Evolutionary conservation across 2,329 filamentous ascomycete genomes (phyloP).

Genomic region (Didymella glomerata): DNA sequence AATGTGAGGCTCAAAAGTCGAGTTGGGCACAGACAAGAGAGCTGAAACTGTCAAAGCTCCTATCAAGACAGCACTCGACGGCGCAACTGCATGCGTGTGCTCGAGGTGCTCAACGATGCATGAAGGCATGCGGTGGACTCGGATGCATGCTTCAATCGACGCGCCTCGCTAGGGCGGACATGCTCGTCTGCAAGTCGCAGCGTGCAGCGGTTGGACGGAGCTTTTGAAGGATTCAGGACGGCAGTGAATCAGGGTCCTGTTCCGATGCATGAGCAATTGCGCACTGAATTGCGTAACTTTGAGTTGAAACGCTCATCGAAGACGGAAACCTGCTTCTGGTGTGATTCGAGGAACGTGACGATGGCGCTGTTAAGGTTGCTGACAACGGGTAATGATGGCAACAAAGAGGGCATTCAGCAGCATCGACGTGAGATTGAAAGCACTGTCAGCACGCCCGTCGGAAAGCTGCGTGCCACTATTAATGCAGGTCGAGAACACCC

Average conservation of each 20-base stretch:
- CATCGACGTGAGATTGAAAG: slow-evolving; percentile 3
- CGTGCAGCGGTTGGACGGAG: slow-evolving; percentile 15
- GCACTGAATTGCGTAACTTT: slow-evolving; percentile 14
- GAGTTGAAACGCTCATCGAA: not conserved
- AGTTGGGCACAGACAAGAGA: slow-evolving; percentile 3
- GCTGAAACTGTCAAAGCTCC: slow-evolving; percentile 13
- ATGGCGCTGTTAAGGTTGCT: slow-evolving; percentile 18
- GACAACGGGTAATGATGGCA: slow-evolving; percentile 11
- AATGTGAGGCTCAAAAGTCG: slow-evolving; percentile 10
- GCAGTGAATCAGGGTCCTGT: slow-evolving; percentile 21
- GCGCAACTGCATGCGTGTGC: slow-evolving; percentile 15
- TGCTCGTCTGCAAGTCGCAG: slow-evolving; percentile 7
- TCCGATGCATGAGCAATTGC: slow-evolving; percentile 23
- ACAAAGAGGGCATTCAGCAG: slow-evolving; percentile 12
- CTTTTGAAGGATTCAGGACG: slow-evolving; percentile 2
- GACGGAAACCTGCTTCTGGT: slow-evolving; percentile 20
- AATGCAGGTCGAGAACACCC: slow-evolving; percentile 10
- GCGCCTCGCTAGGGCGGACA: slow-evolving; percentile 10
- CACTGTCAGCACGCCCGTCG: slow-evolving; percentile 13
- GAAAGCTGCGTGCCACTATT: slow-evolving; percentile 7
- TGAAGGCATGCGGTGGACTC: slow-evolving; percentile 4
- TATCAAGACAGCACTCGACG: slow-evolving; percentile 6
- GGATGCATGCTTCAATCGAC: slow-evolving; percentile 7
- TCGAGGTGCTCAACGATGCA: slow-evolving; percentile 13
- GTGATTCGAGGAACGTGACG: slow-evolving; percentile 10